phyloP scores from a whole-genome alignment of 768 basidiomycete species.

The Tricholoma matsutake region DNA sequence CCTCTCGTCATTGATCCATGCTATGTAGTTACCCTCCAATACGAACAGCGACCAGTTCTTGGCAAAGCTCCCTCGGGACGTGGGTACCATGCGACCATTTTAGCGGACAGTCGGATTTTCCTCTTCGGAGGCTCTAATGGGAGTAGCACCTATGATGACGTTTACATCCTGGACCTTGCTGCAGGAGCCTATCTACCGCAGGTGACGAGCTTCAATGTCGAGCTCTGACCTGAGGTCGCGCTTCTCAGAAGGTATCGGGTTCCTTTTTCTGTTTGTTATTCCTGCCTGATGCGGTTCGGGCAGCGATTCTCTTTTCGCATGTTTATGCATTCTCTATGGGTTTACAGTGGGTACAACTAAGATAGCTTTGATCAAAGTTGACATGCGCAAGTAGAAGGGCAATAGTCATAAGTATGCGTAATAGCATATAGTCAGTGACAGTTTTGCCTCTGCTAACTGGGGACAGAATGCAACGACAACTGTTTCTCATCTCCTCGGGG shows the following conservation, averaged over 20 bases:
- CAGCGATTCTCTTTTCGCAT: neutral
- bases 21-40: slow-evolving; percentile 72
- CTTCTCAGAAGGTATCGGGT: neutral
- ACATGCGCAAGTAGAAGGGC: no score
- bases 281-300: neutral
- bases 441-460: no score
- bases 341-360: no score
- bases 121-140: slow-evolving; percentile 90
- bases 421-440: no score
- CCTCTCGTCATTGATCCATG: neutral
- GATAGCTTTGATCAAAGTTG: no score
- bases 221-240: slow-evolving; percentile 18
- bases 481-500: no score
- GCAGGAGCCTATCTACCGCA: slow-evolving; percentile 88
- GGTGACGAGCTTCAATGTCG: slow-evolving; percentile 73
- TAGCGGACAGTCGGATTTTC: slow-evolving; percentile 84
- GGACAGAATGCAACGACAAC: no score
- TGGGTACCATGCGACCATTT: slow-evolving; percentile 80
- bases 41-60: slow-evolving; percentile 65
- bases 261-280: neutral
- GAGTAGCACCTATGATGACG: slow-evolving; percentile 78
- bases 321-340: no score
- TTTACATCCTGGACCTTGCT: slow-evolving; percentile 81
- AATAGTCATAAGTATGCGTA: no score
- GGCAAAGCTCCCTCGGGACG: slow-evolving; percentile 71